Evolutionary conservation across 768 basidiomycete genomes (phyloP), one percentile per base, ranked within the genome.

Genomic region (Pleurotus ostreatus): DNA sequence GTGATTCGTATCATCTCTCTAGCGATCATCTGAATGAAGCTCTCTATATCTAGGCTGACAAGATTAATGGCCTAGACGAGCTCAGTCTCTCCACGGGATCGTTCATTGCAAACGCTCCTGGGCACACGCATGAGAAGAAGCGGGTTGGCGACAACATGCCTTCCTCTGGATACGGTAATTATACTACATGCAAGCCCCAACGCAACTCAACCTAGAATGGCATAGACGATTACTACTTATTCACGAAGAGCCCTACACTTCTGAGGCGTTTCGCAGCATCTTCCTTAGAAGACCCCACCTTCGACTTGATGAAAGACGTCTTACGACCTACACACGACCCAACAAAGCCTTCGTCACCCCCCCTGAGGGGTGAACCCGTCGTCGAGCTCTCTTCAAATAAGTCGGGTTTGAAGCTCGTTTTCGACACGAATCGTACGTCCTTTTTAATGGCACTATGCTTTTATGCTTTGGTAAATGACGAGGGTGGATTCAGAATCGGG

Each of bases 381-480:
- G 80, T 83, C 37, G 75, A 77, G 58, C 75, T 91, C 26, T 70
- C 72, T 0, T 82, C 84, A 9, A 74, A 72, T 13, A 79, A 78
- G 63, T 84, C 84, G 7, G 86, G 88, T 5, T 70, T 89, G 45
- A 77, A 70, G 34, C 68, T 89, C 30, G 65, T 76, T 25, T 89
- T 90, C 65, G 78, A 83, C 59, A 81, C 84, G 7, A 90, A 91
- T 67, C 88, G 88, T 89, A 60, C 58, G 86, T 76, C 25, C 15
- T 49, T n/a, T 55, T 49, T 37, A 41, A 11, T 9, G 3, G 30
- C 30, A 11, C 30, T 34, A 8, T 34, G 30, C 8, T 8, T 34
- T 9, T 34, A 8, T 34, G 30, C 8, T 8, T 34, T 9, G 11
- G 9, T 11, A 34, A 34, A 34, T 11, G 30, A 34, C 8, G 30